A percentile compares a stretch with the other conserved stretches of the same genome.
Conservation (phyloP, 495 filamentous ascomycete species). For the Clohesyomyces aquaticus region DNA sequence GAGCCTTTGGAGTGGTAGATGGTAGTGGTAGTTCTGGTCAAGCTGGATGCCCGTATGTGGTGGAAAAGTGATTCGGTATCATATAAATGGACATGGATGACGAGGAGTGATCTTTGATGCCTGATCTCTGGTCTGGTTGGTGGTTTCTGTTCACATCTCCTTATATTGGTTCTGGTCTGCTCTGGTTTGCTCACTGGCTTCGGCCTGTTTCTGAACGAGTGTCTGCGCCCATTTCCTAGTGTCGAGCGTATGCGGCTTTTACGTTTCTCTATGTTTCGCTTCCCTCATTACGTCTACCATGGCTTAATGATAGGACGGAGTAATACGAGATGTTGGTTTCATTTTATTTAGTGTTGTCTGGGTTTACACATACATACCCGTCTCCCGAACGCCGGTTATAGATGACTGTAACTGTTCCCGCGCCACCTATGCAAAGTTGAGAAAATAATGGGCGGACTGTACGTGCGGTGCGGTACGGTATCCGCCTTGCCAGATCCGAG, state of each 20-base stretch:
- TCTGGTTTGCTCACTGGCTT: background rate
- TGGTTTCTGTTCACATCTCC: background rate
- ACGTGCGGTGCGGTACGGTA: no score
- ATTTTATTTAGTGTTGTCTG: background rate
- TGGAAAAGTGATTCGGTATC: no score
- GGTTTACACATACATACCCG: no score
- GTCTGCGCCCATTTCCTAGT: background rate
- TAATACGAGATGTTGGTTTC: background rate
- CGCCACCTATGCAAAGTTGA: slow-evolving; percentile 1
- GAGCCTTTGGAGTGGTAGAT: slow-evolving; percentile 91
- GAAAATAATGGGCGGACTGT: no score
- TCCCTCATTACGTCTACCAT: background rate
- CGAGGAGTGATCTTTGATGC: no score
- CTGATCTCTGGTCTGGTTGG: no score
- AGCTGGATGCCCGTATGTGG: no score
- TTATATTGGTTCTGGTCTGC: background rate
- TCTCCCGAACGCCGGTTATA: no score
- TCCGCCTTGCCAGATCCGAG: no score
- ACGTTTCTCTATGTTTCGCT: background rate
- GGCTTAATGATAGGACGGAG: background rate
- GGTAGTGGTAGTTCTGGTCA: no score
- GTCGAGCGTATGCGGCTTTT: no score
- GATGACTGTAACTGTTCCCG: background rate
- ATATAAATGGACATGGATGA: no score
- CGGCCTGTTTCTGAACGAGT: background rate